phyloP scores from a whole-genome alignment of 768 basidiomycete genomes.

The Macrolepiota fuliginosa region DNA sequence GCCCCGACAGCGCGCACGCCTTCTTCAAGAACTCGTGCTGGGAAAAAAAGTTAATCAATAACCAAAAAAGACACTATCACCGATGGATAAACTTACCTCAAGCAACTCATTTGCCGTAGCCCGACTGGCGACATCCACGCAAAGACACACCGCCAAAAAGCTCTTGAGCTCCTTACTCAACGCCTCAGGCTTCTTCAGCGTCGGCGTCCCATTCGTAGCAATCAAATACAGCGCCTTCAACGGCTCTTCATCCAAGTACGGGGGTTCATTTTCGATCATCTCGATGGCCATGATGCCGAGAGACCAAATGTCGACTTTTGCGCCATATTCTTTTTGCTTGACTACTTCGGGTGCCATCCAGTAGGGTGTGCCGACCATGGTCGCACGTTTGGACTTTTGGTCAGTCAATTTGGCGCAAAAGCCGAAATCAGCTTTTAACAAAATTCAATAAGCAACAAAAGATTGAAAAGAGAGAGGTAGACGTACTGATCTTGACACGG shows the following conservation, averaged over 20 bases:
- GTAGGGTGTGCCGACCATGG: slow-evolving; percentile 98
- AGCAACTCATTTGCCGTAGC: slow-evolving; percentile 87
- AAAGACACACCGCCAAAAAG: slow-evolving; percentile 96
- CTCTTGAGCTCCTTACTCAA: slow-evolving; percentile 91
- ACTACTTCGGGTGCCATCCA: slow-evolving; percentile 99
- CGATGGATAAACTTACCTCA: slow-evolving; percentile 50
- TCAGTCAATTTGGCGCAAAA: slow-evolving; percentile 96
- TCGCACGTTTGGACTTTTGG: slow-evolving; percentile 94
- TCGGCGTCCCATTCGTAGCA: slow-evolving; percentile 98
- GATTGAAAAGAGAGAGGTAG: not conserved
- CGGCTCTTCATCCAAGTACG: slow-evolving; percentile 94
- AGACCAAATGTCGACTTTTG: slow-evolving; percentile 97
- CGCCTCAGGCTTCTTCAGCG: slow-evolving; percentile 92
- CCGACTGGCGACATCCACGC: slow-evolving; percentile 92
- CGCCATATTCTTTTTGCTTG: slow-evolving; percentile 95
- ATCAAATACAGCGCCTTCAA: slow-evolving; percentile 93
- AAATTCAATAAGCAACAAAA: slow-evolving; percentile 5
- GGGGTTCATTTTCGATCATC: slow-evolving; percentile 98
- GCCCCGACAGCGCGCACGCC: slow-evolving; percentile 76
- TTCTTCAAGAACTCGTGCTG: slow-evolving; percentile 95
- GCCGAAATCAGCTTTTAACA: slow-evolving; percentile 81
- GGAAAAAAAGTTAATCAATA: slow-evolving; percentile 14
- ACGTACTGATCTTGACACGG: slow-evolving; percentile 95
- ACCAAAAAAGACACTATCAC: not conserved
- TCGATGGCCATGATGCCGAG: slow-evolving; percentile 98